These are phyloP conservation scores for Nicotiana tabacum DNA, from an alignment of 257 asterid genomes.

Conservation along the genomic window DNA sequence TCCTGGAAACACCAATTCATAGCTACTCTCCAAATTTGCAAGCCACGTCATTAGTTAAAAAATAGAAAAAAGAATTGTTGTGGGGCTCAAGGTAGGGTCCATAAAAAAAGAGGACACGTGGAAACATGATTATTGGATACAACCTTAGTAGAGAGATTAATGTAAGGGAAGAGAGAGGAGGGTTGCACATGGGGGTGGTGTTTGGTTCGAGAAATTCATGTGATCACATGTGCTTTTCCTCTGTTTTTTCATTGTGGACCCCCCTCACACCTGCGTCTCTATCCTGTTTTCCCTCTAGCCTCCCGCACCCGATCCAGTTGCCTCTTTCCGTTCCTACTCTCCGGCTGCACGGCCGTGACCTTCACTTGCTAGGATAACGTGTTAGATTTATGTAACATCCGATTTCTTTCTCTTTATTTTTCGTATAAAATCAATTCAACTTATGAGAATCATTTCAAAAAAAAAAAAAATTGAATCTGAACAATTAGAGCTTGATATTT, in stretches of 20 bases:
- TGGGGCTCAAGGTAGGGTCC: slow-evolving; percentile 37
- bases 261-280: slow-evolving; percentile 23
- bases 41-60: not conserved
- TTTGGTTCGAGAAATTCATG: slow-evolving; percentile 48
- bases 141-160: not conserved
- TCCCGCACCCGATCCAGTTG: not conserved
- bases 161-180: not conserved
- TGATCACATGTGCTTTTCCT: slow-evolving; percentile 53
- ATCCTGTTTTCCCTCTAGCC: slow-evolving; percentile 31
- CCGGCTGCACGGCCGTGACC: not conserved
- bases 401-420: no score
- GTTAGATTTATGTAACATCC: no score
- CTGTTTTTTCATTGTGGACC: slow-evolving; percentile 30
- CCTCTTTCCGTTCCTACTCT: not conserved
- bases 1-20: slow-evolving; percentile 28
- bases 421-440: no score
- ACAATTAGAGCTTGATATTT: no score
- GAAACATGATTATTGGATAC: slow-evolving; percentile 8
- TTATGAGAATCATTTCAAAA: no score
- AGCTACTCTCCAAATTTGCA: not conserved
- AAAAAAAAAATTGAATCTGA: no score
- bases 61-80: slow-evolving; percentile 6
- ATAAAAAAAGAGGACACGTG: slow-evolving; percentile 20
- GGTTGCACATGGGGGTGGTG: slow-evolving; percentile 46
- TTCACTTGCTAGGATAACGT: not conserved